Conservation (phyloP, 768 basidiomycete genomes). For the Phylloporus arenicola region DNA sequence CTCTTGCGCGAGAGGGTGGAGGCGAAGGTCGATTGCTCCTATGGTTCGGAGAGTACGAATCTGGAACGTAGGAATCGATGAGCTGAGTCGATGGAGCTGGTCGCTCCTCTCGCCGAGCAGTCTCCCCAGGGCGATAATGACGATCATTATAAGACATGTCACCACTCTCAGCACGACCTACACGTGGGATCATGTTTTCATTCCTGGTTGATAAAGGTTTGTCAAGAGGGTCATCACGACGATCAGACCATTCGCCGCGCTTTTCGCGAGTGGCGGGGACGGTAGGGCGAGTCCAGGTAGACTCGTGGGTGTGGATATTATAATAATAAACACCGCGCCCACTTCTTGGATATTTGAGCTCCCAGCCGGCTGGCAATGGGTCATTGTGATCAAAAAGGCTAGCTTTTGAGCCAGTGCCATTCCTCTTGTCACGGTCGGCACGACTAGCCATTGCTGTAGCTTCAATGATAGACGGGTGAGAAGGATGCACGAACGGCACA, state of each 20-base stretch:
- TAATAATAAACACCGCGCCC: constrained; percentile 52
- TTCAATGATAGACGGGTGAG: constrained; percentile 54
- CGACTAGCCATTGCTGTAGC: constrained; percentile 57
- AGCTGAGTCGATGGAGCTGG: constrained; percentile 15
- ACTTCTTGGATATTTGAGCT: constrained; percentile 47
- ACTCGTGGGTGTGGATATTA: constrained; percentile 49
- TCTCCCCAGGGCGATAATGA: constrained; percentile 53
- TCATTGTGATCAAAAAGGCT: constrained; percentile 25
- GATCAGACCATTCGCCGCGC: constrained; percentile 20
- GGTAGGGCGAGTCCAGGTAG: constrained; percentile 54
- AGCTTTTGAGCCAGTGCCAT: constrained; percentile 27
- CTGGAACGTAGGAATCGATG: constrained; percentile 26
- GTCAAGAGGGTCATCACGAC: constrained; percentile 26
- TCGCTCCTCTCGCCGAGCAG: constrained; percentile 26
- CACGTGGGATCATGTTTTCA: constrained; percentile 20
- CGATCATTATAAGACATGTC: constrained; percentile 54
- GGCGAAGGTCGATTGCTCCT: constrained; percentile 19
- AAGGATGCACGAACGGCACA: constrained; percentile 49
- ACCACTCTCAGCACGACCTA: constrained; percentile 25
- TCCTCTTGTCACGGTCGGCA: constrained; percentile 40
- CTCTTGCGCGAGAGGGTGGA: constrained; percentile 22
- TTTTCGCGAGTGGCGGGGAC: constrained; percentile 24
- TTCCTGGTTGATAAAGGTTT: constrained; percentile 21
- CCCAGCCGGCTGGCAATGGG: constrained; percentile 55
- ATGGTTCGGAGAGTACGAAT: constrained; percentile 22